Percentiles rank a stretch among this genome's conserved stretches.
Evolutionary conservation across 1,284 basidiomycete species (phyloP).

Genomic region (Thelephora terrestris): DNA sequence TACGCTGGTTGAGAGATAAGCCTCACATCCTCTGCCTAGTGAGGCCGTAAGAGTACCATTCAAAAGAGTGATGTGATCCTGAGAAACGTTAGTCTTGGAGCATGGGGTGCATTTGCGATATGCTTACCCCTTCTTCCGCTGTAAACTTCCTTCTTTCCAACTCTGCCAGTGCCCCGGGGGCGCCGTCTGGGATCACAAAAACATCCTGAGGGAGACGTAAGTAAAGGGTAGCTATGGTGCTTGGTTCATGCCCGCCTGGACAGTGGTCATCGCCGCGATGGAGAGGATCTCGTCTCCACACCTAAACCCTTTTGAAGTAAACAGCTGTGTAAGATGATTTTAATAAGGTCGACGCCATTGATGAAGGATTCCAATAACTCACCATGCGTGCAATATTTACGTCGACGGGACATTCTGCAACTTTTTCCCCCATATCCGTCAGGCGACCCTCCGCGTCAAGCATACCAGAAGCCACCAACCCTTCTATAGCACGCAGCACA

Average conservation of each 20-base stretch:
- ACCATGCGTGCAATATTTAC: slow-evolving; percentile 72
- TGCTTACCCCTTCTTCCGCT: slow-evolving; percentile 85
- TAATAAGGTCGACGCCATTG: slow-evolving; percentile 11
- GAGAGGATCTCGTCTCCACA: slow-evolving; percentile 93
- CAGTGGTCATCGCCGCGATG: slow-evolving; percentile 90
- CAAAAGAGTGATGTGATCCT: slow-evolving; percentile 87
- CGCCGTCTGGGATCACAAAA: slow-evolving; percentile 80
- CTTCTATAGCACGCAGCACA: slow-evolving; percentile 76
- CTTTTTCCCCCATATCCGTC: slow-evolving; percentile 56
- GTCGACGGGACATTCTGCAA: slow-evolving; percentile 72
- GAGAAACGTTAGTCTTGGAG: neutral
- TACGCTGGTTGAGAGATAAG: slow-evolving; percentile 47
- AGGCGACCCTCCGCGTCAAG: slow-evolving; percentile 58
- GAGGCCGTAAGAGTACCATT: slow-evolving; percentile 53
- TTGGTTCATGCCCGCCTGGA: slow-evolving; percentile 47
- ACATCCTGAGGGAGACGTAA: slow-evolving; percentile 48
- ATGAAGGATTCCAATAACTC: slow-evolving; percentile 12
- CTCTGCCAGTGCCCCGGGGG: slow-evolving; percentile 77
- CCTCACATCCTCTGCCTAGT: neutral
- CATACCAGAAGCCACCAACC: slow-evolving; percentile 60
- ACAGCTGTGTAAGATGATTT: slow-evolving; percentile 43
- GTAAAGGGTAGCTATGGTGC: too few species aligned
- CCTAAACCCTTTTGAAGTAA: slow-evolving; percentile 71
- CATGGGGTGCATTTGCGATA: neutral
- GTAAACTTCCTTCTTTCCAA: slow-evolving; percentile 91